A percentile compares a stretch with the other conserved stretches of the same genome.
Conservation (phyloP, 176 grass and related monocot genomes). For the Panicum miliaceum region DNA sequence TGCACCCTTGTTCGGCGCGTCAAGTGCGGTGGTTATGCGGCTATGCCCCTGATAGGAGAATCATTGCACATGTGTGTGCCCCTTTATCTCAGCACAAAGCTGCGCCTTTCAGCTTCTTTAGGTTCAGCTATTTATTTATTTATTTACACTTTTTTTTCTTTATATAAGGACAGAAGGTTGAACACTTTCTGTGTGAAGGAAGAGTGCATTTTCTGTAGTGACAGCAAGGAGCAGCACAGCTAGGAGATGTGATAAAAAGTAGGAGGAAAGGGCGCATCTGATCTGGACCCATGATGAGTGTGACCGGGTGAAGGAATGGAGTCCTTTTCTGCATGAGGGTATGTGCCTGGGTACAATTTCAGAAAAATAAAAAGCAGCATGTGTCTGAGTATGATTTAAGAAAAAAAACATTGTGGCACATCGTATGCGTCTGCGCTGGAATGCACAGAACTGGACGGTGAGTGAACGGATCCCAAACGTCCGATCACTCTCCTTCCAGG, state of each 20-base stretch:
- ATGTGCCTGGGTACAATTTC: neutral
- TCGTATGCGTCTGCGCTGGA: conserved; percentile 33
- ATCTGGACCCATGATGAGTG: conserved; percentile 29
- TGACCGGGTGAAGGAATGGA: conserved; percentile 20
- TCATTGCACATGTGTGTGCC: conserved; percentile 45
- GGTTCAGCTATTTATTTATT: neutral
- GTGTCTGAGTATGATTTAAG: neutral
- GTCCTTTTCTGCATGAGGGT: neutral
- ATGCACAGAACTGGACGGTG: conserved; percentile 19
- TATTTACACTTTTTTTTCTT: neutral
- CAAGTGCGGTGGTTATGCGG: neutral
- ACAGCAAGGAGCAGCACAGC: conserved; percentile 20
- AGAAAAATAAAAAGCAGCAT: neutral
- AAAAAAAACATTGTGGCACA: no score
- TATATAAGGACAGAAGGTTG: neutral
- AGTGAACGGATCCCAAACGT: neutral
- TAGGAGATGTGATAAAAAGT: conserved; percentile 28
- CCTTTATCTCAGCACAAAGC: conserved; percentile 28
- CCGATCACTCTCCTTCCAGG: neutral
- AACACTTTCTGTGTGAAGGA: conserved; percentile 18
- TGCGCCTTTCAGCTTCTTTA: neutral
- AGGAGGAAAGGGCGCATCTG: conserved; percentile 20
- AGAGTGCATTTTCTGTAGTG: conserved; percentile 19
- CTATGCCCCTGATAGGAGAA: conserved; percentile 40
- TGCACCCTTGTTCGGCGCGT: conserved; percentile 5